Percentiles rank a stretch among this genome's conserved stretches.
phyloP scores from a whole-genome alignment of 163 green algal genomes.

The Scenedesmus sp. region DNA sequence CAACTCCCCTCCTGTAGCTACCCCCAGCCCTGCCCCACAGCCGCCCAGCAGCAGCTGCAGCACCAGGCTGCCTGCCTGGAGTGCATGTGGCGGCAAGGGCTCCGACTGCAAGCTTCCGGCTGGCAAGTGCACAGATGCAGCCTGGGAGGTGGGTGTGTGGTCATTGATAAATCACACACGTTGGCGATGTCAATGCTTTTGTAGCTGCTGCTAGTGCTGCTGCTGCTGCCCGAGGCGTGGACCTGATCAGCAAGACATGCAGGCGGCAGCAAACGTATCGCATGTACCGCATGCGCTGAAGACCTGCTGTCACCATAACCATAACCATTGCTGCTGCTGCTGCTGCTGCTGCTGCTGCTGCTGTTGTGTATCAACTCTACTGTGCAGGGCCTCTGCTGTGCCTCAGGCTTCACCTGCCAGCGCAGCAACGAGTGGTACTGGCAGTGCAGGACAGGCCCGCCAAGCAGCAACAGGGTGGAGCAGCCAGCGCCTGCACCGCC shows the following conservation, averaged over 20 bases:
- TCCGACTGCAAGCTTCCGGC: neutral
- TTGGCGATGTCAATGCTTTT: too few species aligned
- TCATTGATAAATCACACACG: too few species aligned
- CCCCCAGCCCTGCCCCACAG: neutral
- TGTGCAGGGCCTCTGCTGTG: neutral
- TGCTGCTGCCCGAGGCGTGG: too few species aligned
- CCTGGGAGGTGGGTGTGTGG: neutral
- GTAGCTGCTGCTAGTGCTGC: neutral
- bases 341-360: neutral
- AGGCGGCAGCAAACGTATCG: too few species aligned
- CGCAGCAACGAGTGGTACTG: conserved; percentile 9
- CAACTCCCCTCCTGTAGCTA: neutral
- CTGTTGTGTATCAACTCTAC: neutral
- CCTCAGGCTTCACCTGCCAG: neutral
- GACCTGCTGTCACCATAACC: too few species aligned
- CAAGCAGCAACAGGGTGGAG: neutral
- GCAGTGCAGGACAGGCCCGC: neutral
- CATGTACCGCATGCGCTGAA: too few species aligned
- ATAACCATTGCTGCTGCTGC: neutral
- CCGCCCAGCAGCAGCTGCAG: neutral
- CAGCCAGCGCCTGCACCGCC: neutral
- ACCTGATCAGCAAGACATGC: neutral
- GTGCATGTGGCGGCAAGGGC: neutral
- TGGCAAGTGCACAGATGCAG: neutral
- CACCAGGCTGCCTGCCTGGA: neutral